Evolutionary conservation across 2,329 filamentous ascomycete species (phyloP).

Genomic region (Trichoderma polysporum): DNA sequence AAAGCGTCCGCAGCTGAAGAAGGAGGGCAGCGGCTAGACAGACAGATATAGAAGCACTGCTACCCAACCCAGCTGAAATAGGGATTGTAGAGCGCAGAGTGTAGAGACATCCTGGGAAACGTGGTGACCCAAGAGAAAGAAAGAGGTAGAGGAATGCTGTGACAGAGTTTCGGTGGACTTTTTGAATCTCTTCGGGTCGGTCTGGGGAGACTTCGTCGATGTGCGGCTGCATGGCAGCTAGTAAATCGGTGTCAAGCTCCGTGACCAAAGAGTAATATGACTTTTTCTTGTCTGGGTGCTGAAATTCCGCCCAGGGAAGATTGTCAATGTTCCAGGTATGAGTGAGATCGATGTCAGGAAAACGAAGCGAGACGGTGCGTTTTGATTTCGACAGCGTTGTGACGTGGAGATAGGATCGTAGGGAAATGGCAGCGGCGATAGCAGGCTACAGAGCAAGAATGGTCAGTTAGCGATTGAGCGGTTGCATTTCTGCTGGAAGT

Average conservation of each 20-base stretch:
- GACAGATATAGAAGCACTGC: constrained; percentile 90
- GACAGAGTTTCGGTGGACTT: constrained; percentile 80
- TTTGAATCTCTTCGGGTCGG: constrained; percentile 69
- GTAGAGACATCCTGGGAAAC: constrained; percentile 80
- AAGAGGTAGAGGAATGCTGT: constrained; percentile 90
- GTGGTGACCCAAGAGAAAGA: constrained; percentile 76
- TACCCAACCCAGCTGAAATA: constrained; percentile 86
- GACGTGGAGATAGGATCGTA: constrained; percentile 94
- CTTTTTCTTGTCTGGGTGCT: constrained; percentile 82
- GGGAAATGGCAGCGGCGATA: constrained; percentile 90
- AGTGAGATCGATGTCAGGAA: constrained; percentile 84
- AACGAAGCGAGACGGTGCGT: constrained; percentile 81
- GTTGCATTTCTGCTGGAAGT: neutral
- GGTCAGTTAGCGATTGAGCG: neutral
- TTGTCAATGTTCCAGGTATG: constrained; percentile 95
- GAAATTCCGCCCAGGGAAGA: constrained; percentile 83
- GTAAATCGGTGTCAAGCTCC: constrained; percentile 76
- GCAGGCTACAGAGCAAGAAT: constrained; percentile 59
- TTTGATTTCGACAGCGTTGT: constrained; percentile 91
- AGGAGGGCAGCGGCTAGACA: constrained; percentile 83
- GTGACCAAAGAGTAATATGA: constrained; percentile 91
- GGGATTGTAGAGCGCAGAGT: constrained; percentile 92
- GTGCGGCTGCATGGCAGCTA: constrained; percentile 78
- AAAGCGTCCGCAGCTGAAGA: constrained; percentile 81
- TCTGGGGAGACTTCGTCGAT: constrained; percentile 67